A percentile compares a stretch with the other conserved stretches of the same genome.
Evolutionary conservation across 1,284 basidiomycete genomes (phyloP).

Genomic region (Sporisorium graminicola): DNA sequence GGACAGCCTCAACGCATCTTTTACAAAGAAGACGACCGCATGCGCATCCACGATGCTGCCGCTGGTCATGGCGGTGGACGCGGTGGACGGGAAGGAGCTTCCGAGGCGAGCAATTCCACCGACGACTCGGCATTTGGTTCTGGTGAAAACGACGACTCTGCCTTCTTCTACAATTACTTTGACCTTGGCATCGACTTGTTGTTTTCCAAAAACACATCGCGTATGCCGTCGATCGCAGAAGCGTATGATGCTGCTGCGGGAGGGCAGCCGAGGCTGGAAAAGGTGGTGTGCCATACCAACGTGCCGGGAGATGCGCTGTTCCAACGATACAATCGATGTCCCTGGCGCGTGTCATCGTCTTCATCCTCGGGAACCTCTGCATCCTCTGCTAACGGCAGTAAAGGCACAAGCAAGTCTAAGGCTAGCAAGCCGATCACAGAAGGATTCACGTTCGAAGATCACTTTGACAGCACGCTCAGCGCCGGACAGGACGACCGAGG

Average conservation of each 20-base stretch:
- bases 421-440: not conserved
- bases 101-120: conserved; percentile 19
- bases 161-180: conserved; percentile 59
- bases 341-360: conserved; percentile 28
- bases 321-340: conserved; percentile 49
- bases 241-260: conserved; percentile 20
- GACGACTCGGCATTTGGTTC: conserved; percentile 16
- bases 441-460: conserved; percentile 29
- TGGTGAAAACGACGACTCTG: conserved; percentile 31
- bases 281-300: conserved; percentile 53
- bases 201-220: conserved; percentile 30
- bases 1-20: conserved; percentile 50
- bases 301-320: conserved; percentile 50
- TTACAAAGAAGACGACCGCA: conserved; percentile 52
- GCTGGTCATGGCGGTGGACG: conserved; percentile 5
- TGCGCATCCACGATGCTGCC: conserved; percentile 42
- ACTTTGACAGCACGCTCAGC: conserved; percentile 37
- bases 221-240: conserved; percentile 29
- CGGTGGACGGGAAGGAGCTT: conserved; percentile 2
- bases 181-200: conserved; percentile 53
- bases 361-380: not conserved
- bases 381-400: not conserved
- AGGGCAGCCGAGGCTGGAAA: conserved; percentile 46
- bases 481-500: conserved; percentile 31
- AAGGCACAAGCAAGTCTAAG: conserved; percentile 15